Evolutionary conservation across 768 basidiomycete species (phyloP), one percentile per base, ranked within the genome.

Genomic region (Galerina marginata): DNA sequence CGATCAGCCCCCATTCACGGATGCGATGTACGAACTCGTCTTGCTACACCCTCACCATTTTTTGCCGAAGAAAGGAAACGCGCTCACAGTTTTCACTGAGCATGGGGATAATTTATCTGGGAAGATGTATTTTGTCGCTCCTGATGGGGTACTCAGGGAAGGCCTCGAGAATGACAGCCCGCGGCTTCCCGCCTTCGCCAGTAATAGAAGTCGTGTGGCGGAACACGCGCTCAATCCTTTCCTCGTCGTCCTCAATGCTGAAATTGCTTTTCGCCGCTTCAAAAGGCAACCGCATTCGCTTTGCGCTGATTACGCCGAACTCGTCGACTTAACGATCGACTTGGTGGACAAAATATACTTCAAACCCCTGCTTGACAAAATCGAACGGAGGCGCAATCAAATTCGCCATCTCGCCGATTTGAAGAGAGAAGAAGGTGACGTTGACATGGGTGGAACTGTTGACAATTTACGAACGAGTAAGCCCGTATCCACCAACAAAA

Each of bases 1-100:
- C 48, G 36, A 37, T 42, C 3, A 20, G 10, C 36, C 25, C 37
- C 60, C 60, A 55, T 61, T 65, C 56, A 40, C 54, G 39, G 39
- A 61, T 54, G 63, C 52, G 12, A 16, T 29, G 43, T 65, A 61
- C 48, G 58, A 63, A 20, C 4, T 63, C 11, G 61, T 62, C 38
- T 2, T 62, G 1, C n/a, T 58, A 16, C 23, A 56, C 10, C 58
- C 62, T 5, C 16, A 25, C 20, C 52, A 60, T 40, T 60, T 54
- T 25, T 43, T 54, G 20, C 58, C 43, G 29, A 20, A 16, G 12
- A 52, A 16, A n/a, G 49, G 20, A 46, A 52, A 6, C 29, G 29
- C 29, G 29, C 29, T 29, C 37, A 33, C 33, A 29, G 29, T 29
- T 29, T 29, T 40, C 49, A 3, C 47, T 12, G 40, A 53, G 39